Conservation (phyloP, 1,284 basidiomycete genomes). For the Tylopilus sp. region DNA sequence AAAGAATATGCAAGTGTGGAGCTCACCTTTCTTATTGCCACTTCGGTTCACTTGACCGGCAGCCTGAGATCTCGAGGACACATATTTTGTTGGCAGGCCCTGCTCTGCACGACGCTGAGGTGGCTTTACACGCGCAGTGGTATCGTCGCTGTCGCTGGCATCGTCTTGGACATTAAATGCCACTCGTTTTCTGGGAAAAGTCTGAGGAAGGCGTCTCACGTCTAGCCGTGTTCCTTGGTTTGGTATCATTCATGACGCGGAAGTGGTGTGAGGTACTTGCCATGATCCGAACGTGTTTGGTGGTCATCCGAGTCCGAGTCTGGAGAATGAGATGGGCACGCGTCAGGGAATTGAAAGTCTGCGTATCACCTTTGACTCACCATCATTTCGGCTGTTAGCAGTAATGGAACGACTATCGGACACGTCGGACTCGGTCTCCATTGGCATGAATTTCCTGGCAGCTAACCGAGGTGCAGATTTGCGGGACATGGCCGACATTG, state of each 20-base stretch:
- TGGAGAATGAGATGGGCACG: constrained; percentile 1
- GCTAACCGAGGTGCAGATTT: constrained; percentile 7
- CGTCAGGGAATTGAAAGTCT: neutral
- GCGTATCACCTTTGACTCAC: constrained; percentile 10
- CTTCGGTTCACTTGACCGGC: neutral
- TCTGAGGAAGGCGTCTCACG: neutral
- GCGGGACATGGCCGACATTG: neutral
- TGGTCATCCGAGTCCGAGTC: constrained; percentile 19
- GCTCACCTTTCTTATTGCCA: constrained; percentile 10
- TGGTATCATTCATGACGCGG: neutral
- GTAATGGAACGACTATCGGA: constrained; percentile 6
- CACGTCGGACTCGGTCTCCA: constrained; percentile 3
- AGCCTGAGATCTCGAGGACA: neutral
- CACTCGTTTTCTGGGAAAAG: constrained; percentile 12
- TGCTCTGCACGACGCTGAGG: constrained; percentile 5
- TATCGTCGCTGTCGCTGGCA: constrained; percentile 16
- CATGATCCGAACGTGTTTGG: neutral
- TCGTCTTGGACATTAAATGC: constrained; percentile 12
- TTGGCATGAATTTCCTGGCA: constrained; percentile 16
- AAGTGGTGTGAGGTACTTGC: neutral
- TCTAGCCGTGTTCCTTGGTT: constrained; percentile 8
- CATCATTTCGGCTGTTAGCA: constrained; percentile 2
- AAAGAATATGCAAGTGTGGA: neutral
- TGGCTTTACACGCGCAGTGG: constrained; percentile 11
- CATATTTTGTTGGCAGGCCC: neutral